Evolutionary conservation across 2,329 filamentous ascomycete species (phyloP), one percentile per base, ranked within the genome.

Genomic region (Polytolypa hystricis): DNA sequence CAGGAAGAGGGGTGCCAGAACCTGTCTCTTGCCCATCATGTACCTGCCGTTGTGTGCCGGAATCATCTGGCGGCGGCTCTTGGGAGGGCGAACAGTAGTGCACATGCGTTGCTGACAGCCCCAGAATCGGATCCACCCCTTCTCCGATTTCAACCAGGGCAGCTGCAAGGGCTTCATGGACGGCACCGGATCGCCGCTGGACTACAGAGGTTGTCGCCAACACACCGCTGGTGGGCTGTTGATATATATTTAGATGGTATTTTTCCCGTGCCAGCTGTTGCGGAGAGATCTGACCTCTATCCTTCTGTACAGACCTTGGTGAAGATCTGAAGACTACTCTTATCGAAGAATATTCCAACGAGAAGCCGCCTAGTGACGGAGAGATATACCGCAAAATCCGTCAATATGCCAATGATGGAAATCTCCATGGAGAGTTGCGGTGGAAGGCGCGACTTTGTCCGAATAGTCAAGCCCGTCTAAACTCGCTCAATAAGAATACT

Each of bases 311-410:
- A 55, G 51, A 53, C 43, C 44, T 50, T 9, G 46, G 45, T 30
- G 29, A 26, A 19, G 42, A 50, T 33, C 46, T 57, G 21, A 40
- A 41, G 29, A 47, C 34, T 16, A 20, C 45, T 8, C 44, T 56
- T 11, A 40, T 47, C 18, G 45, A 57, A 31, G 52, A 55, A 47
- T 56, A 56, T 41, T 34, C 46, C 4, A 53, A 53, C 25, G 39
- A 55, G 39, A 45, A 49, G 31, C 39, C 38, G 9, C 46, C 48
- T 14, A 49, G 31, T 27, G 42, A 55, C 42, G 46, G 51, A 18
- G 43, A 54, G 38, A 46, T 57, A 15, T 57, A 53, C 42, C 43
- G 45, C n/a, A 55, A 56, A 44, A 48, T 55, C 39, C 39, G 40
- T 28, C 38, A 48, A 43, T 52, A 55, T 38, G 19, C 47, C 34